Evolutionary conservation across 495 filamentous ascomycete species (phyloP).

Genomic region (Ascodesmis nigricans): DNA sequence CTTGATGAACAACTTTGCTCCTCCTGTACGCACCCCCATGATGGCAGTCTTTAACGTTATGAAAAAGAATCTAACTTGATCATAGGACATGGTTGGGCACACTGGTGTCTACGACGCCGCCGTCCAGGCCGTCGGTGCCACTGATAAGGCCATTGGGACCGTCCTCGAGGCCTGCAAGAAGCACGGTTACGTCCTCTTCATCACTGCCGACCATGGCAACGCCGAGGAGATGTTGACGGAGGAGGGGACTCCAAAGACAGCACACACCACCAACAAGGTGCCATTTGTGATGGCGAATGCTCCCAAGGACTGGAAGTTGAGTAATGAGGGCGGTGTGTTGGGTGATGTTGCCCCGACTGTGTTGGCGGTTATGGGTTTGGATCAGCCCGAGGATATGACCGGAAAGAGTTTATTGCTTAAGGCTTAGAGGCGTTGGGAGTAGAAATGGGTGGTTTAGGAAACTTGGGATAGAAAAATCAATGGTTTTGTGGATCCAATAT

Average conservation of each 20-base stretch:
- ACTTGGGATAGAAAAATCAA: background rate
- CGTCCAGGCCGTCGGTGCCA: constrained; percentile 60
- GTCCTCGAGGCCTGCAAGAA: constrained; percentile 86
- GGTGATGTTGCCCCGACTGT: constrained; percentile 92
- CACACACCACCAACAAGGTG: constrained; percentile 91
- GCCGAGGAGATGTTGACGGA: constrained; percentile 98
- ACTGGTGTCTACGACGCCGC: constrained; percentile 96
- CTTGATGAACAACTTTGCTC: constrained; percentile 99
- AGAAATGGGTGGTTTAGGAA: background rate
- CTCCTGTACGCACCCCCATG: constrained; percentile 29
- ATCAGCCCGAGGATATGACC: constrained; percentile 78
- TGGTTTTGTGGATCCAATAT: too few relatives aligned
- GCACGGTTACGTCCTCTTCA: constrained; percentile 72
- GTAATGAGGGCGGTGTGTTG: constrained; percentile 66
- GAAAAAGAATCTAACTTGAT: constrained; percentile 1
- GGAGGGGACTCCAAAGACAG: constrained; percentile 88
- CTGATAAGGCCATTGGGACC: constrained; percentile 78
- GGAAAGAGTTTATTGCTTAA: constrained; percentile 66
- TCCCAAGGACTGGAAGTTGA: constrained; percentile 67
- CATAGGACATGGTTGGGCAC: constrained; percentile 93
- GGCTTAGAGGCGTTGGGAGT: constrained; percentile 27
- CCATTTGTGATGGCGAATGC: constrained; percentile 97
- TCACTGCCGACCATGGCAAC: constrained; percentile 92
- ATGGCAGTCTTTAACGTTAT: background rate
- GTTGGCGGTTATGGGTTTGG: constrained; percentile 71